A percentile compares a stretch with the other conserved stretches of the same genome.
Evolutionary conservation across 805 yeast genomes (phyloP).

Genomic region (Ogataea dorogensis): DNA sequence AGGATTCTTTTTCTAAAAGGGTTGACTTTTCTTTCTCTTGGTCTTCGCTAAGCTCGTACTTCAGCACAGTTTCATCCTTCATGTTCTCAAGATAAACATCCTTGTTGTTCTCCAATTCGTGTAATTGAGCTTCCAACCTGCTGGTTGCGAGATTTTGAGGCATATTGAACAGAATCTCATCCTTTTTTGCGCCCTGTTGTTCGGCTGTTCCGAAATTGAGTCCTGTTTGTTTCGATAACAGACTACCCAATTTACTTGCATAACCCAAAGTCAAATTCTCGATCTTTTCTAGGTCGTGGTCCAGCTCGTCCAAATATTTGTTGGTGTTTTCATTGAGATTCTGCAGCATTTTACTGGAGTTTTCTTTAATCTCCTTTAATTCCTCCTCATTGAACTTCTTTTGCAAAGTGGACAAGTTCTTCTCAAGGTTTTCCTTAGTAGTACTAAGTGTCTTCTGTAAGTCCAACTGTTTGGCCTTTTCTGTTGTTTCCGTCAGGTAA

Average conservation of each 20-base stretch:
- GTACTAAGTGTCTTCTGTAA: slow-evolving; percentile 17
- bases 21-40: slow-evolving; percentile 41
- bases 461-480: slow-evolving; percentile 21
- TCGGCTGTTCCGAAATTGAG: slow-evolving; percentile 16
- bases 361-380: slow-evolving; percentile 25
- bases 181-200: slow-evolving; percentile 32
- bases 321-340: slow-evolving; percentile 48
- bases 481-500: slow-evolving; percentile 30
- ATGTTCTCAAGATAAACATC: slow-evolving; percentile 40
- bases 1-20: slow-evolving; percentile 48
- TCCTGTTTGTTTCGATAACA: slow-evolving; percentile 36
- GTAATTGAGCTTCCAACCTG: slow-evolving; percentile 63
- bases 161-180: slow-evolving; percentile 44
- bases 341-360: slow-evolving; percentile 26
- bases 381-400: slow-evolving; percentile 25
- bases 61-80: slow-evolving; percentile 35
- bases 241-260: slow-evolving; percentile 55
- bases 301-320: slow-evolving; percentile 66
- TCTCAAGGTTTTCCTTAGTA: slow-evolving; percentile 20
- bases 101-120: slow-evolving; percentile 50
- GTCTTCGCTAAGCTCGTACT: slow-evolving; percentile 45
- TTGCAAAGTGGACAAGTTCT: slow-evolving; percentile 16
- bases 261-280: slow-evolving; percentile 69
- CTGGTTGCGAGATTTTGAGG: slow-evolving; percentile 44
- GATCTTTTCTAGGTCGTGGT: slow-evolving; percentile 67